Percentiles rank a stretch among this genome's conserved stretches.
phyloP scores from a whole-genome alignment of 805 yeast genomes.

The Maudiozyma serrabonitensis region DNA sequence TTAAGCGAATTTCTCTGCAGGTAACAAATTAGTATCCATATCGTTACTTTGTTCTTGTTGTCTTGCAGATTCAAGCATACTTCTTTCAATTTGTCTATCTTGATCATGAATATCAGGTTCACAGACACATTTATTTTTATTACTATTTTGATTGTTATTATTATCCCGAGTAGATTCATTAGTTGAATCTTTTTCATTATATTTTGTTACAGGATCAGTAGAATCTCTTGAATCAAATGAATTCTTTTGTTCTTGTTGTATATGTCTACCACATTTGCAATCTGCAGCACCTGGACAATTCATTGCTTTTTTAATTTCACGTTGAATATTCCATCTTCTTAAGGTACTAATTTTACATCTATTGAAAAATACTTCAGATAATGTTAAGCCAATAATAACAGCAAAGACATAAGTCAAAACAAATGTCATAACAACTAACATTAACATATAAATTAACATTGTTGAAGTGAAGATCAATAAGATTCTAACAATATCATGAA shows the following conservation, averaged over 20 bases:
- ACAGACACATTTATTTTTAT: conserved; percentile 7
- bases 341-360: conserved; percentile 32
- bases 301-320: conserved; percentile 18
- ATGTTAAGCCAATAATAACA: conserved; percentile 55
- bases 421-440: conserved; percentile 73
- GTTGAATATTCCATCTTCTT: conserved; percentile 26
- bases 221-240: neutral
- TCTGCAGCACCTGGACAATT: conserved; percentile 23
- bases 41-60: conserved; percentile 24
- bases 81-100: conserved; percentile 18
- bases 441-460: conserved; percentile 58
- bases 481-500: conserved; percentile 45
- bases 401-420: conserved; percentile 64
- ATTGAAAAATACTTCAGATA: conserved; percentile 63
- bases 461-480: conserved; percentile 50
- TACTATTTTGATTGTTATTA: neutral
- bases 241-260: neutral
- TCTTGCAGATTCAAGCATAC: conserved; percentile 17
- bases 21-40: conserved; percentile 25
- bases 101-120: conserved; percentile 8
- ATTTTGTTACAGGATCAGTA: neutral
- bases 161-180: neutral
- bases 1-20: conserved; percentile 16
- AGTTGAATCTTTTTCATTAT: neutral
- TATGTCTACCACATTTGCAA: conserved; percentile 25